These are phyloP conservation scores for Cystofilobasidium bisporidii DNA, from an alignment of 768 basidiomycete species.

Conservation along the genomic window DNA sequence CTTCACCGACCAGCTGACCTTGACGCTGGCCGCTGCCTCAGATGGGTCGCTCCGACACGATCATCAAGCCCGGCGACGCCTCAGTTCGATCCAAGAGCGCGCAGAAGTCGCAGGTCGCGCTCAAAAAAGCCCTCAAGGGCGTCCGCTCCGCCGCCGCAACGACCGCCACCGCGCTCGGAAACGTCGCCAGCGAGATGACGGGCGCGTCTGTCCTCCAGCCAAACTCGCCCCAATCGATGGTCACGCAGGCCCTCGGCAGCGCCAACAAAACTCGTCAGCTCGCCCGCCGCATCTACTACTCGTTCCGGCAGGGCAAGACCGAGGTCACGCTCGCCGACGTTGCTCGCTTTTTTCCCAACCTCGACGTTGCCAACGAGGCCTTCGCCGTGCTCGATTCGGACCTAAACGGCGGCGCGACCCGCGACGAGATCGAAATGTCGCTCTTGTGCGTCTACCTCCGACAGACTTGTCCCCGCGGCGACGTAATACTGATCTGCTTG, in stretches of 20 bases:
- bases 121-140: constrained; percentile 63
- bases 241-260: constrained; percentile 66
- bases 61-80: constrained; percentile 42
- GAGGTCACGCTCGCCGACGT: constrained; percentile 61
- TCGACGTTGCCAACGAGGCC: constrained; percentile 50
- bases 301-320: constrained; percentile 58
- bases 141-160: constrained; percentile 41
- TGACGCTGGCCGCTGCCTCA: background rate
- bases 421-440: constrained; percentile 60
- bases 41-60: constrained; percentile 54
- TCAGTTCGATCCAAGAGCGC: constrained; percentile 39
- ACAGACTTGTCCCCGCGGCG: constrained; percentile 2
- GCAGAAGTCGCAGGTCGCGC: constrained; percentile 52
- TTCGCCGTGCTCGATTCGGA: constrained; percentile 45
- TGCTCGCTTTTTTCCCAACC: constrained; percentile 55
- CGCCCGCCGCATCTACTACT: constrained; percentile 76
- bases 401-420: constrained; percentile 44
- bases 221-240: constrained; percentile 55
- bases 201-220: constrained; percentile 69
- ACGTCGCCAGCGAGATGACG: constrained; percentile 55
- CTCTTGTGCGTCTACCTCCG: constrained; percentile 39
- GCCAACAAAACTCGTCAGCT: constrained; percentile 74
- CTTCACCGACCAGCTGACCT: background rate
- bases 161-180: constrained; percentile 44
- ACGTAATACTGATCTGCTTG: no score